Base-by-base conservation (phyloP, 352 stramenopile species). In the Phytophthora pseudosyringae region DNA sequence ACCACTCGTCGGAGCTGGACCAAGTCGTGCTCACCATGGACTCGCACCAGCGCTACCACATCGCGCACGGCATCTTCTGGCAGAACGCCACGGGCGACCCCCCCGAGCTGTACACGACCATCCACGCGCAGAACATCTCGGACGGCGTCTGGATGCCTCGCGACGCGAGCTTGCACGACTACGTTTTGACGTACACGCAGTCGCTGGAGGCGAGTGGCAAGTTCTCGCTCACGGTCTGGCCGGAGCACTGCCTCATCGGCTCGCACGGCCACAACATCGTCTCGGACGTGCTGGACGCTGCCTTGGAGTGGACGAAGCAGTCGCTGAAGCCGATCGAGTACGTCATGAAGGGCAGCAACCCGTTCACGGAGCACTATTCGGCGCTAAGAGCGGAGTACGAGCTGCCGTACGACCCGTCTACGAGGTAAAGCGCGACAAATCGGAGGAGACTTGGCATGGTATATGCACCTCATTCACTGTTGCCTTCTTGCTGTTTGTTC, bases 341-440 rank as follows among this genome's bases (percentile, higher is more conserved):
- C 59, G 81, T 98, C 0, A 71, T 90, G 35, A 98, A 99, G 69
- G 97, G 96, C 21, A 85, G 85, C 62, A 98, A 98, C 71, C 83
- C 86, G 33, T 90, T 96, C 57, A 98, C 97, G 4, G 96, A 99
- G 71, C 95, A 98, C 59, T 99, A 98, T 76, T 98, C 89, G 10
- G 91, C 88, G 3, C 49, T 99, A 4, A 70, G 74, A 25, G 96
- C 95, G 5, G 97, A 99, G 47, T 96, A 98, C 13, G 83, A 90
- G 40, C 69, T 98, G 4, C 26, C 69, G 7, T 74, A 86, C 25
- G 83, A 91, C 38, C 77, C 81, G 21, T 64, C 64, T 0, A 91
- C 76, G 2, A 86, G 67, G 78, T 81, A 48, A 48, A 18, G 58
- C 16, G 12, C 33, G 26, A 5, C 21, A 21, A 15, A n/a, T n/a